A percentile compares a stretch with the other conserved stretches of the same genome.
phyloP scores from a whole-genome alignment of 805 yeast species.

The Candida germanica region DNA sequence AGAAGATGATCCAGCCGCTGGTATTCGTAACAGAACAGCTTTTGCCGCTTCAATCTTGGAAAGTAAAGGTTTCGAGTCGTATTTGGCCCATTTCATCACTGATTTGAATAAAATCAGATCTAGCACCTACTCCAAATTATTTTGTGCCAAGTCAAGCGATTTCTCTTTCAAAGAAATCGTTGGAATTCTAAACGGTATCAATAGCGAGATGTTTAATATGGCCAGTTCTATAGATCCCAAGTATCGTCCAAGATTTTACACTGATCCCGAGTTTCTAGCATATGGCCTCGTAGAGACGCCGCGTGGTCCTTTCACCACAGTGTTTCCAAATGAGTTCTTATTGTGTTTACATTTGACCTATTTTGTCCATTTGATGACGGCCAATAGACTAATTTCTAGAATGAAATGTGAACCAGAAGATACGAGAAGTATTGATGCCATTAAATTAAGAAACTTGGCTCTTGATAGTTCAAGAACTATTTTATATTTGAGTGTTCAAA shows the following conservation, averaged over 20 bases:
- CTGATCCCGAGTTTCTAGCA: slow-evolving; percentile 28
- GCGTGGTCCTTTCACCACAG: neutral
- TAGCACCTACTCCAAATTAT: slow-evolving; percentile 27
- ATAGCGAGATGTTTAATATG: slow-evolving; percentile 26
- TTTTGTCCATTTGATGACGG: slow-evolving; percentile 34
- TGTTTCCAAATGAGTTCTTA: slow-evolving; percentile 12
- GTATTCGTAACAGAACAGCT: too few species aligned
- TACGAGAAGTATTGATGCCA: slow-evolving; percentile 9
- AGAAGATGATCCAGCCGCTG: slow-evolving; percentile 11
- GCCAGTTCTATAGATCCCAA: slow-evolving; percentile 17
- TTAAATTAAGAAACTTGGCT: slow-evolving; percentile 26
- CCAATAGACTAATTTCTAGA: slow-evolving; percentile 26
- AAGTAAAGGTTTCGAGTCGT: slow-evolving; percentile 9
- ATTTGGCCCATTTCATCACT: slow-evolving; percentile 10
- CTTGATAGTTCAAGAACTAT: slow-evolving; percentile 38
- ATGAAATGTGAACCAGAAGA: slow-evolving; percentile 6
- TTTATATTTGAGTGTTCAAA: slow-evolving; percentile 20
- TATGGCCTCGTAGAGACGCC: neutral
- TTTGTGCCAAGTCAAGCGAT: slow-evolving; percentile 26
- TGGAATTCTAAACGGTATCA: slow-evolving; percentile 22
- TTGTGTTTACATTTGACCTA: slow-evolving; percentile 27
- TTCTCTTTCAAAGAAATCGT: slow-evolving; percentile 19
- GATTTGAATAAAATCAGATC: slow-evolving; percentile 26
- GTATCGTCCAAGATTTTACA: slow-evolving; percentile 28
- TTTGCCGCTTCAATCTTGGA: slow-evolving; percentile 7